Conservation (phyloP, 805 yeast genomes). For the Kluyveromyces lactis region DNA sequence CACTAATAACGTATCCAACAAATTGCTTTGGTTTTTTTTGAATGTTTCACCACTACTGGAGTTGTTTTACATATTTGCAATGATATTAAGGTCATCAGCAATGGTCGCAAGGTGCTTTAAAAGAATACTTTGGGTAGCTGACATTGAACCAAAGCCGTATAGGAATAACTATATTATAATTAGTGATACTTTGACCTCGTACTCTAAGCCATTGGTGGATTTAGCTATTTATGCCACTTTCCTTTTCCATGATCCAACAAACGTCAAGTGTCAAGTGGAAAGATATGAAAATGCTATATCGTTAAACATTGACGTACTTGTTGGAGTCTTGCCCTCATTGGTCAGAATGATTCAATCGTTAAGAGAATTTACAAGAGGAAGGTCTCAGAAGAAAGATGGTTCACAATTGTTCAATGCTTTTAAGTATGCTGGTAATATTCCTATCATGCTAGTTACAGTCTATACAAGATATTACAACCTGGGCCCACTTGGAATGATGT, state of each 20-base stretch:
- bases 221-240: constrained; percentile 48
- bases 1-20: constrained; percentile 15
- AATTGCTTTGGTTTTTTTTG: constrained; percentile 23
- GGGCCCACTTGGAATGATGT: not conserved
- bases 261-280: constrained; percentile 3
- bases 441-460: constrained; percentile 38
- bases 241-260: constrained; percentile 25
- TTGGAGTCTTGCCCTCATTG: constrained; percentile 50
- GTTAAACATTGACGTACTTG: constrained; percentile 19
- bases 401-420: constrained; percentile 61
- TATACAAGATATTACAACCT: constrained; percentile 15
- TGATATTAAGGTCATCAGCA: constrained; percentile 6
- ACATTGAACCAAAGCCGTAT: constrained; percentile 30
- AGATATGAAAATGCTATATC: constrained; percentile 3
- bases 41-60: constrained; percentile 31
- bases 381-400: constrained; percentile 28
- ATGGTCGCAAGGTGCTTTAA: constrained; percentile 8
- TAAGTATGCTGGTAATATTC: constrained; percentile 65
- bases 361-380: constrained; percentile 47
- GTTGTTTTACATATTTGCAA: constrained; percentile 28
- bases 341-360: constrained; percentile 79
- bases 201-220: constrained; percentile 69
- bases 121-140: constrained; percentile 23
- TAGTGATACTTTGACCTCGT: constrained; percentile 80
- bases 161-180: constrained; percentile 60